Base-by-base conservation (phyloP, 2,329 filamentous ascomycete genomes). In the Clonostachys sp. region DNA sequence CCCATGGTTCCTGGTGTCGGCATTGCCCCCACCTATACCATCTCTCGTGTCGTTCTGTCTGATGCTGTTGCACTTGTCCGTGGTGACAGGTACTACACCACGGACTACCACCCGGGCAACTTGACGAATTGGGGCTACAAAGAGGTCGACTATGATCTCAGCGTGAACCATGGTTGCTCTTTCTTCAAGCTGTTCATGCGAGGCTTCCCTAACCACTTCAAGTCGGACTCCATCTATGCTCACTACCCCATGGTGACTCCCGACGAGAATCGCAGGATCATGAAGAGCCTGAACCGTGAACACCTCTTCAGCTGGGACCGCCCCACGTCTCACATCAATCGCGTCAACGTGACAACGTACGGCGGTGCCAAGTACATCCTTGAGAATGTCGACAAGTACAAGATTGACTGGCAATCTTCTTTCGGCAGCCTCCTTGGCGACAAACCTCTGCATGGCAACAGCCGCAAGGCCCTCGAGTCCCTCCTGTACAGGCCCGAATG, bases 91-190 rank as follows among this genome's bases (percentile, higher is more conserved):
- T 86, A 89, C 68, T 91, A 91, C 69, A 91, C 87, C 0, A 74
- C 66, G n/a, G 88, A 92, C 63, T 91, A 87, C 62, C 81, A 84
- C 54, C 80, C 89, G 0, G 78, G 81, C 9, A 81, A 83, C 55
- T 67, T 95, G 42, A 95, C 89, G 2, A 91, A 89, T 66, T 95
- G 89, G 89, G 89, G 89, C 17, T 92, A 81, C 69, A 81, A 82
- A 47, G 86, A 90, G 60, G 86, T 80, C 5, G 76, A 87, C 17
- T 89, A 85, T 48, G 87, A 95, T 55, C 67, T 84, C 18, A 81
- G 78, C 49, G 67, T 92, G 53, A 87, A 94, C 65, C 84, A 94
- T 60, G 89, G 90, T 42, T 90, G 86, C 55, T 81, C 91, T 12
- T 88, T 92, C 66, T 91, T 91, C 73, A 95, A 94, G 71, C 76